phyloP scores from a whole-genome alignment of 257 asterid genomes.

The Solanum lycopersicoides region DNA sequence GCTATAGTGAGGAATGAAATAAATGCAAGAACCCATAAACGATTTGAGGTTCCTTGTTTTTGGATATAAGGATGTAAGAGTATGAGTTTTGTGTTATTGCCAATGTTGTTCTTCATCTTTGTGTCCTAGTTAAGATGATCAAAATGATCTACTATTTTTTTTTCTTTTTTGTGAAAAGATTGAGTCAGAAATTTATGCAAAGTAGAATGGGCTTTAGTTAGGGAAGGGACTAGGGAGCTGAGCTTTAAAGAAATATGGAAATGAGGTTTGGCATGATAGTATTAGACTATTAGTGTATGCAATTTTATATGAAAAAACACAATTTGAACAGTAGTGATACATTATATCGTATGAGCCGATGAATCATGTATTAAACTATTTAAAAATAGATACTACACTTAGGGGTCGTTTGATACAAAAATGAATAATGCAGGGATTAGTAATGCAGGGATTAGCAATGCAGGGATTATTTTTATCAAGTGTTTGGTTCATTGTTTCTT shows the following conservation, averaged over 20 bases:
- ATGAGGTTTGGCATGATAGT: neutral
- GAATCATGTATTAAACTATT: too few relatives aligned
- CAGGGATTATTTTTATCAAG: too few relatives aligned
- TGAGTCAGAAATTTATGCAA: neutral
- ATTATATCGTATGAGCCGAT: too few relatives aligned
- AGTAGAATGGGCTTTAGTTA: neutral
- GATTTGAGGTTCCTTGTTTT: slow-evolving; percentile 72
- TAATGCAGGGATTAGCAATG: too few relatives aligned
- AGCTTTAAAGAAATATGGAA: neutral
- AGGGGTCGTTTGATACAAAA: too few relatives aligned
- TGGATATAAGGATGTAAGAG: slow-evolving; percentile 94
- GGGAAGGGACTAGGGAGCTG: neutral
- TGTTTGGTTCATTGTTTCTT: too few relatives aligned
- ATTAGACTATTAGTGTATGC: neutral
- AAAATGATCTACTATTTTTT: too few relatives aligned
- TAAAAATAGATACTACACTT: too few relatives aligned
- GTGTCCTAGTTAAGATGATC: neutral
- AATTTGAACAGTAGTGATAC: neutral
- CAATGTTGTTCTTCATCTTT: slow-evolving; percentile 65
- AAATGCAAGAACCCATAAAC: slow-evolving; percentile 66
- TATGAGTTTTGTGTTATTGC: slow-evolving; percentile 61
- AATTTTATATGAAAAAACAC: neutral
- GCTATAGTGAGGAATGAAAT: slow-evolving; percentile 66
- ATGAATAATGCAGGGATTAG: too few relatives aligned
- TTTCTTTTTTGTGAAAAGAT: neutral